Evolutionary conservation across 2,329 filamentous ascomycete species (phyloP).

Genomic region (Nannizzia gypsea): DNA sequence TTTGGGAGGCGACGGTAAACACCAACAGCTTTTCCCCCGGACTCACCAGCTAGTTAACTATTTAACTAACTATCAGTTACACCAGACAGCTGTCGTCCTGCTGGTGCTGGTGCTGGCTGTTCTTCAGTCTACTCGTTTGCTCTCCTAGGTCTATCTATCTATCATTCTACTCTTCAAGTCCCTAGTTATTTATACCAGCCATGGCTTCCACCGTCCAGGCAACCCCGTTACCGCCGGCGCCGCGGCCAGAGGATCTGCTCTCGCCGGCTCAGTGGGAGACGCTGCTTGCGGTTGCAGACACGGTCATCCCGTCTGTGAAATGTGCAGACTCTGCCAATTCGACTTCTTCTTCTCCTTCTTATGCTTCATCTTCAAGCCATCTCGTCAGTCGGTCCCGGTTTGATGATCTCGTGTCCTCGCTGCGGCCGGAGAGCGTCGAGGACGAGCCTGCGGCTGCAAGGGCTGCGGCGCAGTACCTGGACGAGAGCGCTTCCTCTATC

Average conservation of each 20-base stretch:
- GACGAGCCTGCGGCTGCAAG: constrained; percentile 24
- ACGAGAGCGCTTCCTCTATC: constrained; percentile 37
- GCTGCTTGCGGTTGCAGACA: constrained; percentile 46
- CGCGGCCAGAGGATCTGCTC: constrained; percentile 37
- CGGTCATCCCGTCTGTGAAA: constrained; percentile 44
- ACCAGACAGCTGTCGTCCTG: too few species aligned
- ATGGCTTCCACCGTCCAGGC: constrained; percentile 22
- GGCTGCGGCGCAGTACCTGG: constrained; percentile 36
- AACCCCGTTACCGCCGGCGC: constrained; percentile 38
- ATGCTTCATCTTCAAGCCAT: constrained; percentile 24
- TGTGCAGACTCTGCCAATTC: constrained; percentile 27
- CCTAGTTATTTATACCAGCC: neutral
- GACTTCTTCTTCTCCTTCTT: too few species aligned
- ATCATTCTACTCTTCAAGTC: neutral
- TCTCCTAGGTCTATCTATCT: neutral
- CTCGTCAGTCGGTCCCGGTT: constrained; percentile 23
- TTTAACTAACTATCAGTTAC: too few species aligned
- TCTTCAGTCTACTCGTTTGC: neutral
- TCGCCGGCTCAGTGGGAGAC: constrained; percentile 47
- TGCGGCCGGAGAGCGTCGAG: constrained; percentile 16
- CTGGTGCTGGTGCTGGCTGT: too few species aligned
- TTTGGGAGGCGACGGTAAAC: too few species aligned
- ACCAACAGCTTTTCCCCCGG: too few species aligned
- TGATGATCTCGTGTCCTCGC: constrained; percentile 11
- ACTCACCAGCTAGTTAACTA: too few species aligned